Conservation (phyloP, 73 alveolate species). For the Durusdinium trenchii region DNA sequence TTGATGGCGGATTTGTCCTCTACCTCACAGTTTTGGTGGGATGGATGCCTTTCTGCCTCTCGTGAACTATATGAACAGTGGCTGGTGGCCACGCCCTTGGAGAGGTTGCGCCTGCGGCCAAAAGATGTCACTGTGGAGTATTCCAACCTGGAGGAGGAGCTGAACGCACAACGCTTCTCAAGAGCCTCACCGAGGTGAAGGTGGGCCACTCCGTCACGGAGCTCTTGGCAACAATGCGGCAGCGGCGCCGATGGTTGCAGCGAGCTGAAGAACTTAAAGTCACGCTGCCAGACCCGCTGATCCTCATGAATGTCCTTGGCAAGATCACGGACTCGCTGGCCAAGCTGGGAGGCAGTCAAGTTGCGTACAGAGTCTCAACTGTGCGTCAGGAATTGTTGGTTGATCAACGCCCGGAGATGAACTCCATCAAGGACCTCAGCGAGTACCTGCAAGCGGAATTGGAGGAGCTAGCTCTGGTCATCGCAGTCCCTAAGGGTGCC, state of each 20-base stretch:
- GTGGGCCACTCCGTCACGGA: background rate
- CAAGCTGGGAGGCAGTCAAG: background rate
- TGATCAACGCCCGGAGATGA: background rate
- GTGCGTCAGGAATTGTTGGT: background rate
- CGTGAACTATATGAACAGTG: background rate
- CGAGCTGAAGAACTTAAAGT: background rate
- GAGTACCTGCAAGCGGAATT: background rate
- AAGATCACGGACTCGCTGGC: background rate
- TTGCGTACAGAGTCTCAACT: background rate
- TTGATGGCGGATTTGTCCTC: background rate
- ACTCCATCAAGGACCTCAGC: background rate
- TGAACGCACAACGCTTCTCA: background rate
- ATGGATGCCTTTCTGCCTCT: background rate
- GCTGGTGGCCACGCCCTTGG: background rate
- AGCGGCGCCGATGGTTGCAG: background rate
- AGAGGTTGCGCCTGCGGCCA: background rate
- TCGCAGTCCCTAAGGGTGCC: background rate
- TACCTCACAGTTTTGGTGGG: background rate
- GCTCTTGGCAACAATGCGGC: background rate
- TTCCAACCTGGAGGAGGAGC: background rate
- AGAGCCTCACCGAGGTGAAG: background rate
- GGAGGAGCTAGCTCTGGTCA: background rate
- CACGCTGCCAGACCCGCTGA: background rate
- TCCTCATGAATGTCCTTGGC: background rate
- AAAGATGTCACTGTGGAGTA: background rate